phyloP scores from a whole-genome alignment of 305 asterid species.

The Coffea humblotiana region DNA sequence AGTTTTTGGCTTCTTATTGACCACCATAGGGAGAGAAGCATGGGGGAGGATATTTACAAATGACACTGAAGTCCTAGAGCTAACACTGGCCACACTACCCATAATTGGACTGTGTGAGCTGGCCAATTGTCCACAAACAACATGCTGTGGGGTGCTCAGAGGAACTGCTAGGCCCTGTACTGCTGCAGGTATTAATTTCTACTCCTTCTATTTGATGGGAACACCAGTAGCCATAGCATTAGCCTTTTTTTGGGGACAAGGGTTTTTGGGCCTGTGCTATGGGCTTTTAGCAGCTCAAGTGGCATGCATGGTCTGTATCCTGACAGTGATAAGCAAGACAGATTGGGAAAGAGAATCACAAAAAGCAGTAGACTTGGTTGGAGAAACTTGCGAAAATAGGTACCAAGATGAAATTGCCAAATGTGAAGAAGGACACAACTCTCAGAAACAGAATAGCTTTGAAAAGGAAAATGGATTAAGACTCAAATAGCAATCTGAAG shows the following conservation, averaged over 20 bases:
- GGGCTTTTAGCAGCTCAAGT: slow-evolving; percentile 92
- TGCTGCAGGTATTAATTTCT: slow-evolving; percentile 76
- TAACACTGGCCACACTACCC: slow-evolving; percentile 62
- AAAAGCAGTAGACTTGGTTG: slow-evolving; percentile 67
- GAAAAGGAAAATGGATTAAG: slow-evolving; percentile 16
- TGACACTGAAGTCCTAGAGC: slow-evolving; percentile 60
- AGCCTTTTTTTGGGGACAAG: slow-evolving; percentile 61
- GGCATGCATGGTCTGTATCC: slow-evolving; percentile 64
- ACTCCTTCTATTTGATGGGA: slow-evolving; percentile 79
- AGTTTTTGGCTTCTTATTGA: slow-evolving; percentile 57
- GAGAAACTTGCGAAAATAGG: slow-evolving; percentile 41
- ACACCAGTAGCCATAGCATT: slow-evolving; percentile 75
- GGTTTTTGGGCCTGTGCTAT: slow-evolving; percentile 76
- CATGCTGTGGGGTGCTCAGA: slow-evolving; percentile 85
- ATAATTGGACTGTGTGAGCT: slow-evolving; percentile 87
- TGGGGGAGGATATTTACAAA: slow-evolving; percentile 74
- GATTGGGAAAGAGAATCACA: slow-evolving; percentile 76
- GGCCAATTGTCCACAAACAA: slow-evolving; percentile 88
- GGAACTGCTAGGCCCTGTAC: slow-evolving; percentile 80
- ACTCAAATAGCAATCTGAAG: slow-evolving; percentile 22
- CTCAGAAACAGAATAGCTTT: slow-evolving; percentile 26
- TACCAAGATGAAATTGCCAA: slow-evolving; percentile 42
- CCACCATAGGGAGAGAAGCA: slow-evolving; percentile 65
- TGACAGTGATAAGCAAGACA: slow-evolving; percentile 54
- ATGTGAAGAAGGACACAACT: slow-evolving; percentile 44